Evolutionary conservation across 257 asterid genomes (phyloP), one percentile per base, ranked within the genome.

Genomic region (Solanum ossicruentum): DNA sequence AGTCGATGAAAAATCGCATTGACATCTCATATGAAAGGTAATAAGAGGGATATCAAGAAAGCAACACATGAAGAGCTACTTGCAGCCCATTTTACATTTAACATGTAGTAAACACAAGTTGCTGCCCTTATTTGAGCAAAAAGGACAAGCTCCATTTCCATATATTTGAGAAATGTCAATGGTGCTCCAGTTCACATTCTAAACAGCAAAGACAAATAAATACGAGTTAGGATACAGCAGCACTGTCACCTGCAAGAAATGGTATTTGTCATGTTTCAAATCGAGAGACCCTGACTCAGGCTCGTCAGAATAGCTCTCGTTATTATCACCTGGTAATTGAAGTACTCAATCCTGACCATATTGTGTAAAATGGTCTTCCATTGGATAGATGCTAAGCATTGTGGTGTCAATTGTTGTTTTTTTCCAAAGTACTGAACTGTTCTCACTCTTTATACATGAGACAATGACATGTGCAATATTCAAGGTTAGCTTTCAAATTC

Each of bases 371-470:
- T 36, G 41, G 5, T 0, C 41, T 36, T 36, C 41, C 41, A 36
- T 36, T 36, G 7, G 6, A 36, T 4, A 36, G 41, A 36, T 36
- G 41, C 41, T 36, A 36, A 36, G 41, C 41, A 36, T 36, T 36
- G 41, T 36, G 41, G 41, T 36, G 41, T 36, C 5, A 36, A 36
- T 36, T 36, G 41, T 36, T 32, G 32, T 32, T 32, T 49, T 21
- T 81, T 87, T 77, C 23, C 97, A 97, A 98, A 96, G 99, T 87
- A 96, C 94, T 72, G 93, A 93, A 86, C 92, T 93, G 32, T 96
- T 96, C 57, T 85, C 90, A 61, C 85, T 88, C 47, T 86, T 91
- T 57, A 52, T 95, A 92, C 98, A 97, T 52, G 94, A 94, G 36
- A 92, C 98, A 55, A 93, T 95, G 99, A 94, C 86, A 16, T 91